Percentiles rank a stretch among this genome's conserved stretches.
phyloP scores from a whole-genome alignment of 129 eudicot species.

The Solidago caesia region DNA sequence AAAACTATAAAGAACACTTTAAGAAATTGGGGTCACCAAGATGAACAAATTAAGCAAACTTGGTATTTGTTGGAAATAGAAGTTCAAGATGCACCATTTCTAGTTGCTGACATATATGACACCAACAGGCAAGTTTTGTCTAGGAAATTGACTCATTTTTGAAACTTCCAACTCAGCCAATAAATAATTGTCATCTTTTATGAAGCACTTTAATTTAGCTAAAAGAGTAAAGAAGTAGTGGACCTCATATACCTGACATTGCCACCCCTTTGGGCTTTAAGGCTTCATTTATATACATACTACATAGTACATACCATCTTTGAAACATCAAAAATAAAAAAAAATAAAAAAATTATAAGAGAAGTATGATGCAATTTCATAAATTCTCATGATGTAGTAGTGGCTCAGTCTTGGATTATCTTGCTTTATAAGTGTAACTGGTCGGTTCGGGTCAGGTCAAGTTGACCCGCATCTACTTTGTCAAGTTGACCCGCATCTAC shows the following conservation, averaged over 20 bases:
- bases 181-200: slow-evolving; percentile 1
- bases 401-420: background rate
- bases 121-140: background rate
- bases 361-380: background rate
- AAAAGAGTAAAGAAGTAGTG: background rate
- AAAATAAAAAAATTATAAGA: background rate
- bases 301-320: background rate
- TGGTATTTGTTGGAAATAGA: too few species aligned
- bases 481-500: too few species aligned
- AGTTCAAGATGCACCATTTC: background rate
- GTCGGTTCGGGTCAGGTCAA: too few species aligned
- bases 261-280: background rate
- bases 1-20: background rate
- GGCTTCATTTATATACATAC: slow-evolving; percentile 6
- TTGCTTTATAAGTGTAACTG: background rate
- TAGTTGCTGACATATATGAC: background rate
- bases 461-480: too few species aligned
- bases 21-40: background rate
- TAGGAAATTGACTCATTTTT: background rate
- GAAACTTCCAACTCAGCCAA: background rate
- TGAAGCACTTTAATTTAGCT: background rate
- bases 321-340: background rate
- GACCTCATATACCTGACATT: slow-evolving; percentile 7
- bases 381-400: background rate
- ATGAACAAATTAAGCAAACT: background rate